These are phyloP conservation scores for Coemansia sp. DNA, from an alignment of 192 early-diverging fungal genomes.

Conservation along the genomic window DNA sequence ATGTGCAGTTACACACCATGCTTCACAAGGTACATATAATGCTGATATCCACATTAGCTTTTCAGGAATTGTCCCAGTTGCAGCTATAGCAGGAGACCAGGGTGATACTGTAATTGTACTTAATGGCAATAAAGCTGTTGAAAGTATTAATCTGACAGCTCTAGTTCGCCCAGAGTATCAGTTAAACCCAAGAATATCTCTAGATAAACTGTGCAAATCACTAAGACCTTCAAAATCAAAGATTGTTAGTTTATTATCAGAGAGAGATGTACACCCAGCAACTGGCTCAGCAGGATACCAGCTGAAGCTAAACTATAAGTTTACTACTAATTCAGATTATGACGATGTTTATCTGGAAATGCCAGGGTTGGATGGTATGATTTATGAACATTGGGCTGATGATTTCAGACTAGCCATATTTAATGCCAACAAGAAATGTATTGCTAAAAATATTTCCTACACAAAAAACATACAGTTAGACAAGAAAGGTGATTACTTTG, in stretches of 20 bases:
- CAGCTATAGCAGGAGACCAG: constrained; percentile 26
- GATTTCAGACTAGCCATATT: constrained; percentile 68
- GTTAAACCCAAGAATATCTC: constrained; percentile 55
- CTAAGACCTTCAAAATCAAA: constrained; percentile 65
- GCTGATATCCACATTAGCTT: constrained; percentile 74
- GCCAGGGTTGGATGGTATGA: constrained; percentile 55
- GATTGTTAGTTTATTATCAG: constrained; percentile 64
- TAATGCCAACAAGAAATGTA: constrained; percentile 75
- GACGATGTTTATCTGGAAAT: constrained; percentile 43
- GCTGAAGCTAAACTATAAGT: constrained; percentile 75
- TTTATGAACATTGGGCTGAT: constrained; percentile 83
- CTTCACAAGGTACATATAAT: constrained; percentile 64
- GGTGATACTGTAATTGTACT: constrained; percentile 20
- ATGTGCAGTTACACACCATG: constrained; percentile 86
- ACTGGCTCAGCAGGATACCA: constrained; percentile 67
- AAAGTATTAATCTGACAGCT: constrained; percentile 71
- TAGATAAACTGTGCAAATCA: constrained; percentile 64
- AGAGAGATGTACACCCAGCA: constrained; percentile 74
- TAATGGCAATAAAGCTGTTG: constrained; percentile 55
- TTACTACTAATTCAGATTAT: constrained; percentile 59
- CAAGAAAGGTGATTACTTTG: constrained; percentile 79
- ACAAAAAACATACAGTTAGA: constrained; percentile 65
- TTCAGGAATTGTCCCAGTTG: constrained; percentile 67
- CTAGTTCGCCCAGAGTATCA: constrained; percentile 72
- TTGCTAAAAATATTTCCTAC: constrained; percentile 75